A percentile compares a stretch with the other conserved stretches of the same genome.
These are phyloP conservation scores for Pichia phayaonensis DNA, from an alignment of 805 yeast genomes.

Conservation along the genomic window DNA sequence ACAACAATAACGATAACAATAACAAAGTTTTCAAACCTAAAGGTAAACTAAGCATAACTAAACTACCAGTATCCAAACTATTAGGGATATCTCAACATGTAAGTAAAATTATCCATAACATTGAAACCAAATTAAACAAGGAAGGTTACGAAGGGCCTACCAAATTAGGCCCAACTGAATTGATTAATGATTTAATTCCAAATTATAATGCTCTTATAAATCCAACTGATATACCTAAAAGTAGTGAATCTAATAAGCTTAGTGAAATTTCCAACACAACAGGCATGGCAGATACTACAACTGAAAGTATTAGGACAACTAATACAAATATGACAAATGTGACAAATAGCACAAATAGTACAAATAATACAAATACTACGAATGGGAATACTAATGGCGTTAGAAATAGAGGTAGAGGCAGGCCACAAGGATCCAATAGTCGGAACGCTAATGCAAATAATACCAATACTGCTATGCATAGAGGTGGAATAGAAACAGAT, in stretches of 20 bases:
- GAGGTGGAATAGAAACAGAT: background rate
- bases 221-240: background rate
- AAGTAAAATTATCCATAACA: background rate
- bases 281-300: background rate
- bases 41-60: background rate
- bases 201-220: background rate
- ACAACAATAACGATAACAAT: too few species aligned
- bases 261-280: background rate
- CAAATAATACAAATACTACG: background rate
- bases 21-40: background rate
- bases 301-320: background rate
- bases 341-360: background rate
- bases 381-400: background rate
- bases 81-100: background rate
- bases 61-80: background rate
- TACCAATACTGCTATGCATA: background rate
- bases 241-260: background rate
- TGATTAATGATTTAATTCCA: background rate
- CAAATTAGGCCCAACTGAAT: background rate
- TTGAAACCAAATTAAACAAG: background rate
- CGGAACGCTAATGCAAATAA: background rate
- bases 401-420: constrained; percentile 1
- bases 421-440: constrained; percentile 1
- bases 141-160: background rate
- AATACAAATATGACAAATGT: background rate